A percentile compares a stretch with the other conserved stretches of the same genome.
These are phyloP conservation scores for Dothiorella sarmentorum DNA, from an alignment of 2,329 filamentous ascomycete species.

Conservation along the genomic window DNA sequence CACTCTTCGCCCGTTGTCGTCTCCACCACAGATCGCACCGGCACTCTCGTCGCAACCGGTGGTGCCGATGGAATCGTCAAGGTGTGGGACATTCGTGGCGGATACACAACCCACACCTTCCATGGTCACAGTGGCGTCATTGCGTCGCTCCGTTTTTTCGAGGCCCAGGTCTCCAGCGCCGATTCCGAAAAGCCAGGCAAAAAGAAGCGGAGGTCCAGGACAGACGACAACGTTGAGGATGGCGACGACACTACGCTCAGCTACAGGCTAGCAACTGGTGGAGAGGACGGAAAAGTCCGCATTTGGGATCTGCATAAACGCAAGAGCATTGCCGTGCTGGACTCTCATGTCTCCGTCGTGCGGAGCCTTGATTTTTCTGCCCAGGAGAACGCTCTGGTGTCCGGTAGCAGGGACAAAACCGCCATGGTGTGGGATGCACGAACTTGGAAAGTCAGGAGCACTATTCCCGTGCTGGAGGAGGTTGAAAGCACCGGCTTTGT, in stretches of 20 bases:
- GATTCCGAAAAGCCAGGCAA: slow-evolving; percentile 33
- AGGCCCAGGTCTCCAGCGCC: slow-evolving; percentile 51
- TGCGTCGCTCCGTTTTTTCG: slow-evolving; percentile 88
- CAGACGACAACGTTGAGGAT: slow-evolving; percentile 44
- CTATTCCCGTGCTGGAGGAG: slow-evolving; percentile 80
- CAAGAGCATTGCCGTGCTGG: slow-evolving; percentile 70
- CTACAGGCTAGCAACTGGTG: slow-evolving; percentile 83
- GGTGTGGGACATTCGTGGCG: slow-evolving; percentile 89
- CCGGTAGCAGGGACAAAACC: slow-evolving; percentile 88
- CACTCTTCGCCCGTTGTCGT: slow-evolving; percentile 88
- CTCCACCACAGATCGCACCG: slow-evolving; percentile 77
- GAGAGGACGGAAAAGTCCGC: slow-evolving; percentile 87
- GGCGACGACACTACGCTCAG: slow-evolving; percentile 51
- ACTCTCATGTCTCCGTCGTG: slow-evolving; percentile 95
- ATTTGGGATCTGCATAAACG: slow-evolving; percentile 90
- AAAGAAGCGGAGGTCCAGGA: slow-evolving; percentile 44
- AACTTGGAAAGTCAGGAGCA: slow-evolving; percentile 78
- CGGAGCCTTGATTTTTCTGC: slow-evolving; percentile 78
- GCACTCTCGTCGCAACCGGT: slow-evolving; percentile 87
- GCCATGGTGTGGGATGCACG: slow-evolving; percentile 85
- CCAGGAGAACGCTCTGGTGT: slow-evolving; percentile 71
- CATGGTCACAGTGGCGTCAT: slow-evolving; percentile 88
- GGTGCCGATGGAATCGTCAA: slow-evolving; percentile 92
- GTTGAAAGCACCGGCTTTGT: slow-evolving; percentile 83
- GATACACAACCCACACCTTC: slow-evolving; percentile 92